Conservation (phyloP, 176 grass and related monocot species). For the Carex scoparia region DNA sequence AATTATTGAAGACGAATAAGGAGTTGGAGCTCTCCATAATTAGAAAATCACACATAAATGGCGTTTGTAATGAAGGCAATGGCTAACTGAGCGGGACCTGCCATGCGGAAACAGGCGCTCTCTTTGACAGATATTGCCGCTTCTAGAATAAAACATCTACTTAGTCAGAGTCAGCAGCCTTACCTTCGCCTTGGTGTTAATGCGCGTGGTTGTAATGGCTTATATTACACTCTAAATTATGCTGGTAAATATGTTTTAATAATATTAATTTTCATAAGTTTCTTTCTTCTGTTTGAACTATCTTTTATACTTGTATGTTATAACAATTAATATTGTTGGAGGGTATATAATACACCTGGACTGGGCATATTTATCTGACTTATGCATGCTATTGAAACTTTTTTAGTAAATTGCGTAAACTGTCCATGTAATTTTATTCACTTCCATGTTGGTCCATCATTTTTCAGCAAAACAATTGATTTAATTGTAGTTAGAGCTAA, state of each 20-base stretch:
- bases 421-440: not conserved
- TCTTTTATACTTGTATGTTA: not conserved
- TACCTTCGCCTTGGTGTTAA: constrained; percentile 67
- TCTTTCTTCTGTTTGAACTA: not conserved
- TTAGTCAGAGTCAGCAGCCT: constrained; percentile 50
- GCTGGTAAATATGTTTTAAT: constrained; percentile 32
- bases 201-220: constrained; percentile 70
- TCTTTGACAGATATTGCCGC: constrained; percentile 48
- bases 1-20: not conserved
- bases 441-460: not conserved
- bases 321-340: not conserved
- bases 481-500: not conserved
- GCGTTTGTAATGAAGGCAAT: constrained; percentile 46
- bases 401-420: not conserved
- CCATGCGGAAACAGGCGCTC: constrained; percentile 50
- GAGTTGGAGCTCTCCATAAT: not conserved
- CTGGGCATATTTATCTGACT: not conserved
- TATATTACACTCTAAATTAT: constrained; percentile 91
- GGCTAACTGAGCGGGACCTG: constrained; percentile 28
- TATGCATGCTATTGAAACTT: not conserved
- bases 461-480: not conserved
- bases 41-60: not conserved
- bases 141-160: constrained; percentile 54
- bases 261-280: not conserved
- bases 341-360: not conserved